Base-by-base conservation (phyloP, 805 yeast species). In the Grigorovia transvaalensis region DNA sequence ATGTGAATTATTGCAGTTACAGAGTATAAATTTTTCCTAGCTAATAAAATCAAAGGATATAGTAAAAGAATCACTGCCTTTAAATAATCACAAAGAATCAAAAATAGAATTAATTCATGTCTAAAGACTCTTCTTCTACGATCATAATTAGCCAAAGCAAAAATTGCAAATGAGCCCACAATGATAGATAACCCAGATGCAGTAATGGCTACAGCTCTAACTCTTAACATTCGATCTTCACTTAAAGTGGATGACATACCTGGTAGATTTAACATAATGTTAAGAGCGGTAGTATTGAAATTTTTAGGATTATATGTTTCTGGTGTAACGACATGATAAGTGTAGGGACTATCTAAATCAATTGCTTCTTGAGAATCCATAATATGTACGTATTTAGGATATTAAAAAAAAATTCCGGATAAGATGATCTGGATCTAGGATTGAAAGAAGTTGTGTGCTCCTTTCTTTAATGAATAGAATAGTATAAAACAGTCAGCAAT, bases 41-140 rank as follows among this genome's bases (percentile, higher is more conserved):
- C 62, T 23, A 79, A 61, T 2, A 81, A 78, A 44, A 85, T 68
- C 0, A 82, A 65, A 0, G 95, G 95, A 62, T 81, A 88, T 43
- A 87, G 71, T 53, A 88, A 63, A 45, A 88, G 74, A 38, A 84
- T 72, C 12, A 82, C 57, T 0, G 90, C 89, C 65, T 89, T 88
- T 43, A 87, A 63, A 53, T 86, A 77, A 66, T 89, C 96, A 63
- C 80, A 87, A 15, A 77, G 66, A n/a, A 87, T 72, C 50, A 89
- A 70, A 50, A 84, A 78, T 46, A 80, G 70, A 56, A 88, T 82
- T 54, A 89, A 72, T 52, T 81, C 81, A 64, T 85, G 91, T 47
- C 89, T 73, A 67, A 85, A 85, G 23, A 80, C 80, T 41, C 77
- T 59, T 50, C 81, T 71, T 54, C 79, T 69, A 2, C 82, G 85